These are phyloP conservation scores for Peniophora sp. DNA, from an alignment of 1,284 basidiomycete species.

Conservation along the genomic window DNA sequence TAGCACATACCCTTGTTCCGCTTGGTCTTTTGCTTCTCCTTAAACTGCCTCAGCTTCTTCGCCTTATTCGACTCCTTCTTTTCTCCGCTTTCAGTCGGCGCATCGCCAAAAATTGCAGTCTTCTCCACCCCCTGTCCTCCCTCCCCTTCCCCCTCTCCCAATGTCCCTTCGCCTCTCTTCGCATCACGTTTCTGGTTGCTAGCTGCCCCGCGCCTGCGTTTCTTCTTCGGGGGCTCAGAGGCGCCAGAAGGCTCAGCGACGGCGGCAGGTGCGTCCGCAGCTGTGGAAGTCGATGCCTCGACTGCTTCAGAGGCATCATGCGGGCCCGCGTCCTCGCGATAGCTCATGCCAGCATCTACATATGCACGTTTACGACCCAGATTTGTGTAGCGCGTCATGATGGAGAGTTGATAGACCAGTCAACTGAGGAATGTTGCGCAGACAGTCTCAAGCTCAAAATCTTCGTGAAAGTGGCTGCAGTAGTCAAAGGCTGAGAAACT, in stretches of 20 bases:
- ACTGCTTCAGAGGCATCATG: neutral
- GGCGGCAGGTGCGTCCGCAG: conserved; percentile 2
- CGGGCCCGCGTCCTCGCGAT: conserved; percentile 14
- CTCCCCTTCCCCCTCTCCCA: conserved; percentile 18
- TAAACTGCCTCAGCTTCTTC: conserved; percentile 1
- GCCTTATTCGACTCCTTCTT: conserved; percentile 9
- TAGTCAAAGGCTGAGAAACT: too few relatives aligned
- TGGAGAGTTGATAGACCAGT: neutral
- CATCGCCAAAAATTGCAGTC: too few relatives aligned
- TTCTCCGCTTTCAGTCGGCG: neutral
- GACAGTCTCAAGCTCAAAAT: too few relatives aligned
- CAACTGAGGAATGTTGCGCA: too few relatives aligned
- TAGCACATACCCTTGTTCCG: conserved; percentile 14
- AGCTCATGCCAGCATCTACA: conserved; percentile 52
- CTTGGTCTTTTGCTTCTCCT: conserved; percentile 23
- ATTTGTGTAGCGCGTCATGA: conserved; percentile 68
- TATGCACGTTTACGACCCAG: conserved; percentile 66
- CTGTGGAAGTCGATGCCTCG: neutral
- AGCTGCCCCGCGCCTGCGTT: conserved; percentile 22
- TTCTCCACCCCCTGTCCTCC: conserved; percentile 18
- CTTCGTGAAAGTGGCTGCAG: too few relatives aligned
- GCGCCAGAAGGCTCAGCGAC: neutral
- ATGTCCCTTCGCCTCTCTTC: too few relatives aligned
- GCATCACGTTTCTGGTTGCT: too few relatives aligned
- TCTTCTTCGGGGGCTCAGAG: conserved; percentile 30